Base-by-base conservation (phyloP, 768 basidiomycete species). In the Dictyophora rubrovolvata region DNA sequence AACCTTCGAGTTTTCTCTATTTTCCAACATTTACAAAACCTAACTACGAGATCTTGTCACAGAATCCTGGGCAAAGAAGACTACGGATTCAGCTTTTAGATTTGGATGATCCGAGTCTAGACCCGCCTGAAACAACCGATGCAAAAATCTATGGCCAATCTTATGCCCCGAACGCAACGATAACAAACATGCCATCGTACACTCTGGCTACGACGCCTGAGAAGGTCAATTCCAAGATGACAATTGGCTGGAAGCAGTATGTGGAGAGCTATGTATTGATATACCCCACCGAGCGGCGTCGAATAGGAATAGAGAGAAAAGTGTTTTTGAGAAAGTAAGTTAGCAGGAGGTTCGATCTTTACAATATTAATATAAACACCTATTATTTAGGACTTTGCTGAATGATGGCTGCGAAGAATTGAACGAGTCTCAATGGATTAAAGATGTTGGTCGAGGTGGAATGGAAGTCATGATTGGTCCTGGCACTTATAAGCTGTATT, bases 401-500 rank as follows among this genome's bases (percentile, higher is more conserved):
- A 68, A 65, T 64, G 73, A 69, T 21, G 71, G 72, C 55, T 56
- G n/a, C 11, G 57, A 59, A n/a, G 57, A 59, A 33, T 17, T 59
- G 12, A 42, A 48, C 3, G 57, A 59, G n/a, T 49, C 56, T 63
- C 55, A 53, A 58, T 17, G 59, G 23, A 23, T 65, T 61, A 34
- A 64, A 66, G 55, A 67, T 63, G 64, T 68, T 46, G 54, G 63
- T 7, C 74, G 73, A 60, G 75, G 75, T 47, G 71, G 69, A 66
- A 73, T 79, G 68, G 75, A 70, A 47, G 77, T 89, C 59, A 80
- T 82, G 57, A 77, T 91, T 33, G 73, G 76, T 53, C 64, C 75
- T 59, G 77, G 81, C 47, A 76, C 76, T 61, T 90, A 89, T 76
- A 86, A 82, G 69, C 65, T 91, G 28, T 70, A 84, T 69, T 87